Conservation (phyloP, 164 flowering plant species). For the Stephania cephalantha region DNA sequence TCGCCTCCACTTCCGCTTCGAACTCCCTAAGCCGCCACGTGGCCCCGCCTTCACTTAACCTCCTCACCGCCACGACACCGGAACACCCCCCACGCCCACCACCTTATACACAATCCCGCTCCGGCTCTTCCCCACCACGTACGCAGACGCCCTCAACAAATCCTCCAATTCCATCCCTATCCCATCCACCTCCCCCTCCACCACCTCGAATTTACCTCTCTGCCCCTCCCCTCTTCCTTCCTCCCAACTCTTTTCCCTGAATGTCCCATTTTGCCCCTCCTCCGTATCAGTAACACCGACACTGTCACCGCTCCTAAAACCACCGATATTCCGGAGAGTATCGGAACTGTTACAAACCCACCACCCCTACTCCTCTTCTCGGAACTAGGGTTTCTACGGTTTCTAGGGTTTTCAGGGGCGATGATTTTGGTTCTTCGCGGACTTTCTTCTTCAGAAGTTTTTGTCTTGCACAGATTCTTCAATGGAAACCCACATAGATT, state of each 20-base stretch:
- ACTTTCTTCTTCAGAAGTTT: conserved; percentile 16
- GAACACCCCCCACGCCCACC: conserved; percentile 56
- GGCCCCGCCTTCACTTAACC: conserved; percentile 66
- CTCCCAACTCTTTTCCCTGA: conserved; percentile 17
- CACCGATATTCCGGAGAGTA: conserved; percentile 51
- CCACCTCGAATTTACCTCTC: conserved; percentile 61
- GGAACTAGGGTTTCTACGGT: conserved; percentile 26
- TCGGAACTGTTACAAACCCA: conserved; percentile 34
- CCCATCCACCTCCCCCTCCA: conserved; percentile 50
- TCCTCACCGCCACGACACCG: conserved; percentile 64
- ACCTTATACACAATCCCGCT: conserved; percentile 93
- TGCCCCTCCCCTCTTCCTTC: conserved; percentile 31
- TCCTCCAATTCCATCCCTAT: conserved; percentile 82
- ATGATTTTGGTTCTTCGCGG: neutral
- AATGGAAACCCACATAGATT: conserved; percentile 87
- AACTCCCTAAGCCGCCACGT: conserved; percentile 72
- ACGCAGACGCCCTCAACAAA: conserved; percentile 93
- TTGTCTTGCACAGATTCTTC: conserved; percentile 38
- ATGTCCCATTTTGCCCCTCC: conserved; percentile 32
- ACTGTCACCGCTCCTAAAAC: conserved; percentile 43
- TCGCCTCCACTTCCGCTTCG: conserved; percentile 75
- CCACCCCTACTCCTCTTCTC: conserved; percentile 6
- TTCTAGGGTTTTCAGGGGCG: conserved; percentile 21
- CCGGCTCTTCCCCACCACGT: conserved; percentile 85
- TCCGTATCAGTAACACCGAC: conserved; percentile 52